Evolutionary conservation across 371 early-diverging fungal genomes (phyloP).

Genomic region (Actinomucor elegans): DNA sequence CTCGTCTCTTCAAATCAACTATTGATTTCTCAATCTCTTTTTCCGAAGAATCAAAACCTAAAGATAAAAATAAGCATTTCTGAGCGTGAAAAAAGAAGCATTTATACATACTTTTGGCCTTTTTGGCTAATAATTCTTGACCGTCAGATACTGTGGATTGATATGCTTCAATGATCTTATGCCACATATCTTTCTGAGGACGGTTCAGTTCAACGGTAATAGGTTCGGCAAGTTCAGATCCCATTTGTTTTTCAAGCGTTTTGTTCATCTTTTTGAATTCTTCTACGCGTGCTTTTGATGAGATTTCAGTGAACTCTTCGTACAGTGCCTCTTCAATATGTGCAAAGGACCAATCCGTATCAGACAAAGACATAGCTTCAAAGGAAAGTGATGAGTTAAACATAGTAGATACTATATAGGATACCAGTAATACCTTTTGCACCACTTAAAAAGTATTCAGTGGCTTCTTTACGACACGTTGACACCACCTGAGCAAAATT

Average conservation of each 20-base stretch:
- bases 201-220: slow-evolving; percentile 70
- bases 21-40: slow-evolving; percentile 55
- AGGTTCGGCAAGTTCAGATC: slow-evolving; percentile 66
- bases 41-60: slow-evolving; percentile 63
- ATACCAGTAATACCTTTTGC: slow-evolving; percentile 26
- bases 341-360: slow-evolving; percentile 78
- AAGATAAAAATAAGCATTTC: too few relatives aligned
- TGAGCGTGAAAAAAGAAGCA: too few relatives aligned
- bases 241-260: slow-evolving; percentile 60
- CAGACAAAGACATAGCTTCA: slow-evolving; percentile 54
- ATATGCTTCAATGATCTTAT: slow-evolving; percentile 58
- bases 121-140: slow-evolving; percentile 28
- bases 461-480: slow-evolving; percentile 44
- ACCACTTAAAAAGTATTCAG: slow-evolving; percentile 19
- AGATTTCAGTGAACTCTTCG: slow-evolving; percentile 66
- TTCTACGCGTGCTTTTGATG: slow-evolving; percentile 65
- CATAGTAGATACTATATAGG: not conserved
- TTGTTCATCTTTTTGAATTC: slow-evolving; percentile 81
- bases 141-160: slow-evolving; percentile 55
- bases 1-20: slow-evolving; percentile 56
- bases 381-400: not conserved
- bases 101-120: slow-evolving; percentile 37
- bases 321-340: slow-evolving; percentile 67
- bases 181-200: slow-evolving; percentile 75
- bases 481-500: slow-evolving; percentile 59